These are phyloP conservation scores for Aspergillus spinulosporus DNA, from an alignment of 2,329 filamentous ascomycete genomes.

Conservation along the genomic window DNA sequence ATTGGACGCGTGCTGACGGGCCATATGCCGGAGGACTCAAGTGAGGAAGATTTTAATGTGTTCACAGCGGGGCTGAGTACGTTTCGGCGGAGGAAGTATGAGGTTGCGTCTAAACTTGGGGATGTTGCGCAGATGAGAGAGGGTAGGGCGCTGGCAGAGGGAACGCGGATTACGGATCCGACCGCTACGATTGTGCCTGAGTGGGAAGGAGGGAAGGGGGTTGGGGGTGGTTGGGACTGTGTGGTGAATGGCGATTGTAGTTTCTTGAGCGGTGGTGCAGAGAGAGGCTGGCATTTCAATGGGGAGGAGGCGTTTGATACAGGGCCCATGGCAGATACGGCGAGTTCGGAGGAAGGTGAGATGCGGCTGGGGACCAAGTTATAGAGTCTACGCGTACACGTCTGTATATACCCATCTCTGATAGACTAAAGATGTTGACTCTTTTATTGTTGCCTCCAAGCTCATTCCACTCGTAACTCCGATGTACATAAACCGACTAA, in stretches of 20 bases:
- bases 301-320: conserved; percentile 50
- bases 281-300: conserved; percentile 71
- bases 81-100: conserved; percentile 53
- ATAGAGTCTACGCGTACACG: conserved; percentile 12
- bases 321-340: conserved; percentile 30
- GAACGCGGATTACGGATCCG: conserved; percentile 30
- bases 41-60: conserved; percentile 76
- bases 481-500: conserved; percentile 10
- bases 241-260: conserved; percentile 79
- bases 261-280: conserved; percentile 75
- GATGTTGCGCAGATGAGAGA: conserved; percentile 33
- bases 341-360: conserved; percentile 9
- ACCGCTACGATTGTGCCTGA: conserved; percentile 29
- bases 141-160: conserved; percentile 26
- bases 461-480: conserved; percentile 6
- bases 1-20: conserved; percentile 82
- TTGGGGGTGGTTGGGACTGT: conserved; percentile 78
- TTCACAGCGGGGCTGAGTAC: conserved; percentile 80
- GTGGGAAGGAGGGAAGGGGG: conserved; percentile 63
- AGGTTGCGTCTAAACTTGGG: not conserved
- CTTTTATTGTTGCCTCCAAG: not conserved
- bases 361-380: conserved; percentile 22
- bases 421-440: conserved; percentile 13
- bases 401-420: not conserved
- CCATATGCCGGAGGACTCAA: conserved; percentile 67